Evolutionary conservation across 225 moss, liverwort and hornwort species (phyloP), one percentile per base, ranked within the genome.

Genomic region (Sphagnum contortum): DNA sequence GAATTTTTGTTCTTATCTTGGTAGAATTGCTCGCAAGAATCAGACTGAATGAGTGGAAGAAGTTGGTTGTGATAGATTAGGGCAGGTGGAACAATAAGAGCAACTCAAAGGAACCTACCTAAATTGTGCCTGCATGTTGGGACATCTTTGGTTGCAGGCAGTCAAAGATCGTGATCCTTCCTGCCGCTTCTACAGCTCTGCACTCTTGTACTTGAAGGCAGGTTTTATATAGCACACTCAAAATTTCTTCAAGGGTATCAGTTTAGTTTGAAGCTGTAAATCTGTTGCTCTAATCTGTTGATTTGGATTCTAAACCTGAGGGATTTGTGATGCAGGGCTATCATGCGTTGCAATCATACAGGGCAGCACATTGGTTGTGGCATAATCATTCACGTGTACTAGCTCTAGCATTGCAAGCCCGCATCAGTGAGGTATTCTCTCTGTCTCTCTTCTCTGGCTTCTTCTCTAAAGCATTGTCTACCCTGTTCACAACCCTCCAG

Each of bases 101-200:
- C 29, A 29, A 29, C 29, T 29, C 1, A 29, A 29, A 29, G 29
- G 29, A 29, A 29, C 29, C 29, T 29, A 29, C 29, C 29, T 29
- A 29, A 29, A 29, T 29, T 29, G 0, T 29, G 29, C 29, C 29
- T 29, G 29, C 29, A 29, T 29, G 29, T 29, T 29, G 29, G 29
- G 29, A 29, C 29, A 29, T 29, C 29, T 68, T 53, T 74, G 69
- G 11, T 57, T 79, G 71, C 83, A 90, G 94, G 94, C 94, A 59
- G 89, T 94, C 57, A 91, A 88, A 80, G 94, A 94, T 67, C 80
- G 94, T 65, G 94, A 94, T 79, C 94, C 94, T 57, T 87, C 94
- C 57, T 94, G 94, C 68, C 80, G 81, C 63, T 88, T 71, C 61
- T 94, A 94, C 71, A 94, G 87, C 78, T 84, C 87, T 74, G 94